phyloP scores from a whole-genome alignment of 441 rosid species.

The Eruca vesicaria region DNA sequence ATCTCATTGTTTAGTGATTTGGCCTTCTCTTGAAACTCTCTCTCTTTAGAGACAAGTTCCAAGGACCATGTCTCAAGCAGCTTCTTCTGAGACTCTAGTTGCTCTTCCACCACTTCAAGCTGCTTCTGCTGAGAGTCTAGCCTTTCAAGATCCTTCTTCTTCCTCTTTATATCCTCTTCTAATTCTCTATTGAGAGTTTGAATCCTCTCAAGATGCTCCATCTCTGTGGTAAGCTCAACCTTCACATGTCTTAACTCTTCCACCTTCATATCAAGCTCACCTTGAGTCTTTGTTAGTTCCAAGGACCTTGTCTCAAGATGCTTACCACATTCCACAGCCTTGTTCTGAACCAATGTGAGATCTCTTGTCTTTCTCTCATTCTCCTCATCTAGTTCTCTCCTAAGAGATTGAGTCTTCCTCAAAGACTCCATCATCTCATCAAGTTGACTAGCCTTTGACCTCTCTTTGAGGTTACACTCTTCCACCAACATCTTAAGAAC shows the following conservation, averaged over 20 bases:
- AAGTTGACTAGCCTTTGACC: not conserved
- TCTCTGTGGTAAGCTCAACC: not conserved
- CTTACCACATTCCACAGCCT: not conserved
- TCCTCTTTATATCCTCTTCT: not conserved
- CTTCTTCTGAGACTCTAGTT: not conserved
- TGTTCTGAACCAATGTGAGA: not conserved
- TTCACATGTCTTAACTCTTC: not conserved
- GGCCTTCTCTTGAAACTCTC: constrained; percentile 10
- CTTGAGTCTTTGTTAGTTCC: constrained; percentile 24
- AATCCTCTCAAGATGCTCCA: not conserved
- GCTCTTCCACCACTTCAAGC: not conserved
- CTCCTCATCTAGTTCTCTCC: constrained; percentile 1
- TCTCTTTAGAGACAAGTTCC: constrained; percentile 29
- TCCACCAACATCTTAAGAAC: constrained; percentile 7
- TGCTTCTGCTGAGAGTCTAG: not conserved
- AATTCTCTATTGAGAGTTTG: not conserved
- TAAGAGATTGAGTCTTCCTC: not conserved
- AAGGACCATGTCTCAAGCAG: not conserved
- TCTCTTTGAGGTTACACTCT: not conserved
- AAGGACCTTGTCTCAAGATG: not conserved
- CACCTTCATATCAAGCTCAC: not conserved
- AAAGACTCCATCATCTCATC: not conserved
- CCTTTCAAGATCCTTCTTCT: not conserved
- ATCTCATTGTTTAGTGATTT: constrained; percentile 10
- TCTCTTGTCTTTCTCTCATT: not conserved